These are phyloP conservation scores for Penicillium diatomitis DNA, from an alignment of 495 filamentous ascomycete species.

Conservation along the genomic window DNA sequence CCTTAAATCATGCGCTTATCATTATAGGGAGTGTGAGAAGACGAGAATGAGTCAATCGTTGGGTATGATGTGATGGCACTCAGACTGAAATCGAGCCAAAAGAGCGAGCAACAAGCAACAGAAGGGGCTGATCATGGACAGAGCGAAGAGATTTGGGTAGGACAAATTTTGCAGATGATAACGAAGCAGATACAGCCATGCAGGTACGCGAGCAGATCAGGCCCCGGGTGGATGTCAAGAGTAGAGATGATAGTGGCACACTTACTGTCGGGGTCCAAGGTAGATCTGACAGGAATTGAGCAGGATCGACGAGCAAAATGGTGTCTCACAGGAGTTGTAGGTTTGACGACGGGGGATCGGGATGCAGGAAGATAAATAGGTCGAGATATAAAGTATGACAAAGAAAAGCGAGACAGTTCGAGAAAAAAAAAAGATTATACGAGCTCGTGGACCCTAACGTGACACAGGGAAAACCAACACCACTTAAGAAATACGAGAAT, in stretches of 20 bases:
- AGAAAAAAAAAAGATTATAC: no score
- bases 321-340: not conserved
- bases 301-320: not conserved
- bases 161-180: not conserved
- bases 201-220: slow-evolving; percentile 10
- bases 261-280: not conserved
- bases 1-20: no score
- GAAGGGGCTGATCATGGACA: no score
- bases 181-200: not conserved
- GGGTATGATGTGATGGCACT: no score
- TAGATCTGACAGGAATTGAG: not conserved
- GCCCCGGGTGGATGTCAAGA: not conserved
- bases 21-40: no score
- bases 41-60: no score
- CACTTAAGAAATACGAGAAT: not conserved
- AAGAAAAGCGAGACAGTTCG: not conserved
- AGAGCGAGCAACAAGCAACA: no score
- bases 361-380: not conserved
- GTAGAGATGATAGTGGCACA: not conserved
- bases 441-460: no score
- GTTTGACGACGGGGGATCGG: not conserved
- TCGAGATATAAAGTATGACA: not conserved
- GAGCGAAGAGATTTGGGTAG: not conserved
- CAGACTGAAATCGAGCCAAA: no score
- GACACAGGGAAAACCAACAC: not conserved